A percentile compares a stretch with the other conserved stretches of the same genome.
phyloP scores from a whole-genome alignment of 805 yeast species.

The Ogataea thermomethanolica region DNA sequence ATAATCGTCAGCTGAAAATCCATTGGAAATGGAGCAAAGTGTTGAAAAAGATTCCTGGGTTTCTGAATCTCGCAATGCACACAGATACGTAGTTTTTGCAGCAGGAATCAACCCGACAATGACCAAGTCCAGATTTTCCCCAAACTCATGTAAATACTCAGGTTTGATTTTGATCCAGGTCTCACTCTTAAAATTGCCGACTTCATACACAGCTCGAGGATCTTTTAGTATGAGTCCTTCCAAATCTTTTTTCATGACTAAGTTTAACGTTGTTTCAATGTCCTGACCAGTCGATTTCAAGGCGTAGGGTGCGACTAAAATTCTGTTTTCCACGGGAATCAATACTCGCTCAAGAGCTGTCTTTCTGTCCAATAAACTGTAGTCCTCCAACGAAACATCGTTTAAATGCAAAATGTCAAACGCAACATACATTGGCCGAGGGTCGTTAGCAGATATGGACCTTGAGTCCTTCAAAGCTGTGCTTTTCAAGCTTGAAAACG shows the following conservation, averaged over 20 bases:
- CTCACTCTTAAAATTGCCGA: conserved; percentile 52
- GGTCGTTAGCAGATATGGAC: conserved; percentile 14
- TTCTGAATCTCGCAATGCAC: conserved; percentile 58
- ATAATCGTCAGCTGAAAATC: conserved; percentile 64
- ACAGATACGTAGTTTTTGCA: conserved; percentile 64
- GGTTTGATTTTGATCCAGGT: conserved; percentile 92
- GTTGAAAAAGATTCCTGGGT: conserved; percentile 47
- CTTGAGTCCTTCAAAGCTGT: conserved; percentile 55
- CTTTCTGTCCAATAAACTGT: conserved; percentile 56
- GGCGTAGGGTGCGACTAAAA: conserved; percentile 46
- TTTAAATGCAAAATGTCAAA: conserved; percentile 76
- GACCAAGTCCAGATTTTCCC: conserved; percentile 77
- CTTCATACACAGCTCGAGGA: conserved; percentile 51
- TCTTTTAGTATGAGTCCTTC: conserved; percentile 85
- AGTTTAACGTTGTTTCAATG: conserved; percentile 51
- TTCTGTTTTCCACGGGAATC: conserved; percentile 42
- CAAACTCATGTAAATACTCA: conserved; percentile 80
- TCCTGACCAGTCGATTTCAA: conserved; percentile 45
- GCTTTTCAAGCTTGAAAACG: conserved; percentile 77
- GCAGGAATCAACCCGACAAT: conserved; percentile 79
- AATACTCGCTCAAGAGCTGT: conserved; percentile 41
- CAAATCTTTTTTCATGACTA: conserved; percentile 57
- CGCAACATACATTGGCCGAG: conserved; percentile 54
- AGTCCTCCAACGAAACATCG: conserved; percentile 54
- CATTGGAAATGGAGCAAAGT: conserved; percentile 81